Percentiles rank a stretch among this genome's conserved stretches.
phyloP scores from a whole-genome alignment of 441 rosid species.

The Raphanus hybrid region DNA sequence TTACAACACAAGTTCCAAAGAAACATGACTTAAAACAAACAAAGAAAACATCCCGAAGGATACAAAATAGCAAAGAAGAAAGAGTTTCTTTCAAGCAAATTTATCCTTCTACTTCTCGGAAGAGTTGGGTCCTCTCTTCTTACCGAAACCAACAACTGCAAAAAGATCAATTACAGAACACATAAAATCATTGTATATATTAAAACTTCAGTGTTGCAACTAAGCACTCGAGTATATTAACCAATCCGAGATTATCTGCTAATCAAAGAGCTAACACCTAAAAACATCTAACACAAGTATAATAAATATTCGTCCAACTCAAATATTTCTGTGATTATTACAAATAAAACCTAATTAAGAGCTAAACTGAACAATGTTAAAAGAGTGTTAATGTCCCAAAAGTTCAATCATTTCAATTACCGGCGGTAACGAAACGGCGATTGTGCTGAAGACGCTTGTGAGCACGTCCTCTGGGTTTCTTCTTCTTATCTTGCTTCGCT shows the following conservation, averaged over 20 bases:
- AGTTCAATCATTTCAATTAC: slow-evolving; percentile 22
- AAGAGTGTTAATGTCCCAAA: too few relatives aligned
- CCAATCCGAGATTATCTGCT: not conserved
- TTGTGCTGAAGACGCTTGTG: slow-evolving; percentile 62
- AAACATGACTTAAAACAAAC: not conserved
- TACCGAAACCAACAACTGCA: slow-evolving; percentile 75
- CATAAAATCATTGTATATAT: not conserved
- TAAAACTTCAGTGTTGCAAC: not conserved
- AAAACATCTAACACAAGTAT: not conserved
- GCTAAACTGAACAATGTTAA: too few relatives aligned
- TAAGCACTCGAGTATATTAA: not conserved
- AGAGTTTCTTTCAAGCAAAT: not conserved
- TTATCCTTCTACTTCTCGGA: slow-evolving; percentile 57
- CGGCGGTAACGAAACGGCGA: slow-evolving; percentile 68
- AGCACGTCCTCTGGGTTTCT: slow-evolving; percentile 68
- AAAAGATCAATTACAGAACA: slow-evolving; percentile 21
- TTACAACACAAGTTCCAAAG: slow-evolving; percentile 12
- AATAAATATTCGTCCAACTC: too few relatives aligned
- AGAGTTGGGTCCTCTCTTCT: slow-evolving; percentile 78
- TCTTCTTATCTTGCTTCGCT: slow-evolving; percentile 70
- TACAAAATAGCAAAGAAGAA: too few relatives aligned
- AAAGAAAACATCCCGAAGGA: not conserved
- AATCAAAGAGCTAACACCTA: not conserved
- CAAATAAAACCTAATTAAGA: too few relatives aligned
- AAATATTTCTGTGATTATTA: not conserved